These are phyloP conservation scores for Botryococcus braunii DNA, from an alignment of 163 green algal genomes.

Conservation along the genomic window DNA sequence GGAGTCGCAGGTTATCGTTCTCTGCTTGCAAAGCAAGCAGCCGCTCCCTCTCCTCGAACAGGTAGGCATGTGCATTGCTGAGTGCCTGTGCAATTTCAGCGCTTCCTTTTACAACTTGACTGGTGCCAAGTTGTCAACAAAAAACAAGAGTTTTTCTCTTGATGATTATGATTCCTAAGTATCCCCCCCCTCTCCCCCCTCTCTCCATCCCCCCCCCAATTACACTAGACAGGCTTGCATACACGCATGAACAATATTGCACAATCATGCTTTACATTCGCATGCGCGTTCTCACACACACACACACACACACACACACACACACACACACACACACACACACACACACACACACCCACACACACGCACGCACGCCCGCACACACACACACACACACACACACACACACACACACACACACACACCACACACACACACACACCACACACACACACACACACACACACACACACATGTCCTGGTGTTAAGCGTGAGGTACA, in stretches of 20 bases:
- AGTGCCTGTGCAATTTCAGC: conserved; percentile 46
- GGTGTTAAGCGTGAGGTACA: not conserved
- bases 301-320: not conserved
- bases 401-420: not conserved
- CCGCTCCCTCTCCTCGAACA: conserved; percentile 81
- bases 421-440: not conserved
- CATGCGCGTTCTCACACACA: no score
- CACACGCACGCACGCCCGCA: no score
- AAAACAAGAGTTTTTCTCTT: not conserved
- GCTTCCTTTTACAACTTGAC: not conserved
- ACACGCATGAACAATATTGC: not conserved
- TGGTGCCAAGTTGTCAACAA: not conserved
- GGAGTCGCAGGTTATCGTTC: conserved; percentile 72
- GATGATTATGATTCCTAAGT: not conserved
- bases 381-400: not conserved
- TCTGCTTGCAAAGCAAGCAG: conserved; percentile 68
- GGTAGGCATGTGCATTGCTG: conserved; percentile 66
- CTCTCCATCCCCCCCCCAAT: no score
- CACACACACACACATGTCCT: not conserved
- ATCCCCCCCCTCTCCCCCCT: no score
- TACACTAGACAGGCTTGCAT: conserved; percentile 5
- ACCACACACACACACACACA: not conserved
- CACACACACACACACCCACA: not conserved
- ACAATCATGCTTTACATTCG: no score
- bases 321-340: not conserved